Percentiles rank a stretch among this genome's conserved stretches.
Evolutionary conservation across 345 rosid species (phyloP).

Genomic region (Syzygium grande): DNA sequence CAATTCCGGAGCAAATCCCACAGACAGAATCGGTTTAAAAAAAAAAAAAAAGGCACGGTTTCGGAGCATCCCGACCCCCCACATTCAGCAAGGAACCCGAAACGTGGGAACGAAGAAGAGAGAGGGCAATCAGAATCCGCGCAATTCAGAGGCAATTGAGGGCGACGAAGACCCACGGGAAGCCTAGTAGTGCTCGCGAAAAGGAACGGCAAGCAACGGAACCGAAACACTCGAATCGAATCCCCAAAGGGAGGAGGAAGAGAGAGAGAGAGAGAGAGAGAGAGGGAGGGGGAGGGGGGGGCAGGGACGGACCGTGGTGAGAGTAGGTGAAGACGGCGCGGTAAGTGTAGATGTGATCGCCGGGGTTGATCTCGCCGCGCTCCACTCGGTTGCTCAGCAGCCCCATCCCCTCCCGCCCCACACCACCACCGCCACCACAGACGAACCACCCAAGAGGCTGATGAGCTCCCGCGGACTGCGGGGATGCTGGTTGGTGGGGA

Average conservation of each 20-base stretch:
- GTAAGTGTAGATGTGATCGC: conserved; percentile 97
- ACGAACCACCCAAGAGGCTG: too few relatives aligned
- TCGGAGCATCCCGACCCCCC: background rate
- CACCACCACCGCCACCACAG: too few relatives aligned
- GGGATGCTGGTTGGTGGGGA: too few relatives aligned
- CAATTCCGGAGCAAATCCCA: background rate
- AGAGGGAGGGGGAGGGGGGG: background rate
- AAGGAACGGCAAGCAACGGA: background rate
- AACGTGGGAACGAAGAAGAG: background rate
- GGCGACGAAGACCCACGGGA: background rate
- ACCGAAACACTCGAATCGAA: background rate
- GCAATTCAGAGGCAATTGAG: background rate
- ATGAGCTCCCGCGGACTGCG: too few relatives aligned
- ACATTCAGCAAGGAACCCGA: background rate
- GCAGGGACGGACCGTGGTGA: conserved; percentile 62
- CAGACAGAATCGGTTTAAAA: background rate
- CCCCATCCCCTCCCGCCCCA: conserved; percentile 52
- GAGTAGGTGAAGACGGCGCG: conserved; percentile 92
- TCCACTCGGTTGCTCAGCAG: conserved; percentile 72
- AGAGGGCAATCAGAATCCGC: background rate
- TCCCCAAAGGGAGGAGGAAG: background rate
- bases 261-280: background rate
- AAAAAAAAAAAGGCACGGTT: background rate
- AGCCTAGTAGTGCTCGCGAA: background rate
- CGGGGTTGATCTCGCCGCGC: conserved; percentile 64